phyloP scores from a whole-genome alignment of 257 asterid genomes.

The Solanum ossicruentum region DNA sequence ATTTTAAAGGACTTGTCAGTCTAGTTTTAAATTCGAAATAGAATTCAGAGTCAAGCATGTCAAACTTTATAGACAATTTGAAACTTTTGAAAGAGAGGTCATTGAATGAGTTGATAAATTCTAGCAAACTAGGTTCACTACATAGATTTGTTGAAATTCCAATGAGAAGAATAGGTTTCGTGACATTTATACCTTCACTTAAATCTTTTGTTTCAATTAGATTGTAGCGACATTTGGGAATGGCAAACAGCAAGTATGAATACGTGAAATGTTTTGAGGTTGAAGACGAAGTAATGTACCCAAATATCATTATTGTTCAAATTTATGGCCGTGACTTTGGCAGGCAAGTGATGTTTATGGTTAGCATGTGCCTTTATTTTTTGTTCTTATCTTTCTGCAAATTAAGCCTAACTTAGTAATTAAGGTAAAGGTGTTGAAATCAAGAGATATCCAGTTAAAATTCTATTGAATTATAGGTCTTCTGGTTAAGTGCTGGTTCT shows the following conservation, averaged over 20 bases:
- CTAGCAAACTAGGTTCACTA: neutral
- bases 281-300: conserved; percentile 51
- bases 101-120: neutral
- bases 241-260: conserved; percentile 85
- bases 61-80: neutral
- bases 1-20: neutral
- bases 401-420: neutral
- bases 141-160: neutral
- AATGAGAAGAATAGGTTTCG: neutral
- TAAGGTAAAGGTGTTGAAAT: neutral
- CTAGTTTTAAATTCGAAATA: neutral
- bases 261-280: conserved; percentile 66
- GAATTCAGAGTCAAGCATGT: neutral
- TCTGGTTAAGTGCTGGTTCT: neutral
- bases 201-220: neutral
- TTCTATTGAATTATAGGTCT: neutral
- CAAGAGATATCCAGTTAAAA: neutral
- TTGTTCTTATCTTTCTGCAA: neutral
- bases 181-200: neutral
- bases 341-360: conserved; percentile 17
- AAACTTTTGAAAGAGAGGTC: neutral
- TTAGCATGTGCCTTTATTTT: neutral
- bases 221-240: neutral
- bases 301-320: conserved; percentile 49
- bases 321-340: conserved; percentile 42